phyloP scores from a whole-genome alignment of 306 rosid species.

The Vigna nakashimae region DNA sequence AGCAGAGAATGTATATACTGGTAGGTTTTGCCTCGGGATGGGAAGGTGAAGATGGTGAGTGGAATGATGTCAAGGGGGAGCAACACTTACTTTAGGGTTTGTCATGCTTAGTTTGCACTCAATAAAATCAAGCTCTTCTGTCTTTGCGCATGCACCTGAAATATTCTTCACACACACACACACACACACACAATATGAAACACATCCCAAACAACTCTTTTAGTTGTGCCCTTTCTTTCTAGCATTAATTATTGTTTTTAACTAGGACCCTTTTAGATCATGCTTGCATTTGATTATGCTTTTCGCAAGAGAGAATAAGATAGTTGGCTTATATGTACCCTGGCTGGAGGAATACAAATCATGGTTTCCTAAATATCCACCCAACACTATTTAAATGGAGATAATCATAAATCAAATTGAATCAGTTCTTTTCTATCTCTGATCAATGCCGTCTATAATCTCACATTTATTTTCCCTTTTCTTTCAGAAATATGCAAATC shows the following conservation, averaged over 20 bases:
- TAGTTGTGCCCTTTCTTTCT: conserved; percentile 60
- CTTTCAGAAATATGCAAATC: background rate
- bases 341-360: conserved; percentile 36
- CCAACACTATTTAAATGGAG: background rate
- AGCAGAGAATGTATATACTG: conserved; percentile 67
- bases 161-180: conserved; percentile 70
- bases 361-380: conserved; percentile 30
- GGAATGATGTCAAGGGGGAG: conserved; percentile 96
- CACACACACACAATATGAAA: conserved; percentile 24
- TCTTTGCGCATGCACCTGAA: conserved; percentile 91
- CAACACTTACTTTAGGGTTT: conserved; percentile 93
- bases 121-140: conserved; percentile 60
- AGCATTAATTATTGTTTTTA: conserved; percentile 62
- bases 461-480: background rate
- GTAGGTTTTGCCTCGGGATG: conserved; percentile 84
- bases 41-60: conserved; percentile 93
- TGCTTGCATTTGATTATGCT: conserved; percentile 62
- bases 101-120: conserved; percentile 95
- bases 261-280: conserved; percentile 59
- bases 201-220: conserved; percentile 64
- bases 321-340: conserved; percentile 78
- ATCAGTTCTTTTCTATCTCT: background rate
- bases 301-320: conserved; percentile 55
- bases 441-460: background rate
- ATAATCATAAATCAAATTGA: background rate